Evolutionary conservation across 1,284 basidiomycete genomes (phyloP), one percentile per base, ranked within the genome.

Genomic region (Tilletia caries): DNA sequence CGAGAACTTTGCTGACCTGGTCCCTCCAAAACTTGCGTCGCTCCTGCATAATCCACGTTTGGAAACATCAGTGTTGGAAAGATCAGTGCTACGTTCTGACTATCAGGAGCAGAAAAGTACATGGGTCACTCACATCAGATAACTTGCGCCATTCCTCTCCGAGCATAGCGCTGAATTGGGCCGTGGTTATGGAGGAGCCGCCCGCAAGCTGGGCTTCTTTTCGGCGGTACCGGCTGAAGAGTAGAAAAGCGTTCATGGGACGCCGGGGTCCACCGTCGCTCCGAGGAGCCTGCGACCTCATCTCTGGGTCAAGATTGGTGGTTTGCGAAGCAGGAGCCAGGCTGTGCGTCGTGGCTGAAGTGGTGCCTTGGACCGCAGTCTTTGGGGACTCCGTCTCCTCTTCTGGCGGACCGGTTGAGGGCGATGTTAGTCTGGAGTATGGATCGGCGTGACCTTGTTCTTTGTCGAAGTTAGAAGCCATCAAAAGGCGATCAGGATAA

Each of bases 201-300:
- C 58, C 58, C 10, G 58, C 58, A n/a, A 62, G 32, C 18, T 62
- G 58, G 8, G 32, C 58, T 29, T 62, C 58, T 29, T 62, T 62
- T 13, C 58, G 58, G 15, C 58, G 58, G 23, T 62, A 62, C 13
- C 58, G 58, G 32, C 29, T 33, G 58, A 62, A 62, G 15, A 62
- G 58, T 1, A 62, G 29, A 29, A 62, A 62, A 2, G 58, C 58
- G 23, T 62, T 62, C 58, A 62, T 62, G 12, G 58, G 58, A 1
- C 58, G 58, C 23, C 58, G 58, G 10, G 58, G 58, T 37, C 32
- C 58, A 37, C 58, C 58, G 33, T 62, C 58, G 32, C 58, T 62
- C 32, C 58, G 27, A 32, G 58, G 58, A 6, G 58, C 58, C n/a
- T 62, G 58, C 20, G 27, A 29, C 10, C 32, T 13, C 58, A 62